phyloP scores from a whole-genome alignment of 345 rosid genomes.

The Laguncularia racemosa region DNA sequence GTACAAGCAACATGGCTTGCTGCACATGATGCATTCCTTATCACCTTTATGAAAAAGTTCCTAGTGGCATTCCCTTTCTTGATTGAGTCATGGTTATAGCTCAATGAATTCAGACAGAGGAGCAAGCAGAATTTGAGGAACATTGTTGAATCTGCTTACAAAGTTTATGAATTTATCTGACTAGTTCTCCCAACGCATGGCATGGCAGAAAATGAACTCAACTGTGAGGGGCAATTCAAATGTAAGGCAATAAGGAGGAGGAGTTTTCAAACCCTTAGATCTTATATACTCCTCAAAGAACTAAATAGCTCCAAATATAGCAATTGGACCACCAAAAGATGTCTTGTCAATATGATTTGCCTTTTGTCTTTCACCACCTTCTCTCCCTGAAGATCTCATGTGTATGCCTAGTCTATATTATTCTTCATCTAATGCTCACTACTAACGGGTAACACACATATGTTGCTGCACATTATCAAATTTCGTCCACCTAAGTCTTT shows the following conservation, averaged over 20 bases:
- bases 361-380: slow-evolving; percentile 20
- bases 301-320: slow-evolving; percentile 67
- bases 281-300: slow-evolving; percentile 31
- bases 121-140: slow-evolving; percentile 62
- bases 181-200: slow-evolving; percentile 68
- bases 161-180: slow-evolving; percentile 51
- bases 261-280: neutral
- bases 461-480: too few relatives aligned
- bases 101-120: slow-evolving; percentile 23
- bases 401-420: too few relatives aligned
- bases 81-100: slow-evolving; percentile 2
- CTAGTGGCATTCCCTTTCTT: slow-evolving; percentile 24
- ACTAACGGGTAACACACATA: too few relatives aligned
- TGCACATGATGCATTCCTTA: slow-evolving; percentile 45
- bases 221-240: slow-evolving; percentile 82
- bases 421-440: too few relatives aligned
- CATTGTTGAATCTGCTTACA: slow-evolving; percentile 52
- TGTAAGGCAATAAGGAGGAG: slow-evolving; percentile 48
- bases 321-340: slow-evolving; percentile 70
- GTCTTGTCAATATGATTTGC: slow-evolving; percentile 74
- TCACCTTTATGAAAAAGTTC: slow-evolving; percentile 19
- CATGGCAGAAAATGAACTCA: slow-evolving; percentile 51
- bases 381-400: slow-evolving; percentile 29
- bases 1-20: slow-evolving; percentile 53
- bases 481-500: too few relatives aligned